Evolutionary conservation across 2,329 filamentous ascomycete species (phyloP).

Genomic region (Cytospora paraplurivora): DNA sequence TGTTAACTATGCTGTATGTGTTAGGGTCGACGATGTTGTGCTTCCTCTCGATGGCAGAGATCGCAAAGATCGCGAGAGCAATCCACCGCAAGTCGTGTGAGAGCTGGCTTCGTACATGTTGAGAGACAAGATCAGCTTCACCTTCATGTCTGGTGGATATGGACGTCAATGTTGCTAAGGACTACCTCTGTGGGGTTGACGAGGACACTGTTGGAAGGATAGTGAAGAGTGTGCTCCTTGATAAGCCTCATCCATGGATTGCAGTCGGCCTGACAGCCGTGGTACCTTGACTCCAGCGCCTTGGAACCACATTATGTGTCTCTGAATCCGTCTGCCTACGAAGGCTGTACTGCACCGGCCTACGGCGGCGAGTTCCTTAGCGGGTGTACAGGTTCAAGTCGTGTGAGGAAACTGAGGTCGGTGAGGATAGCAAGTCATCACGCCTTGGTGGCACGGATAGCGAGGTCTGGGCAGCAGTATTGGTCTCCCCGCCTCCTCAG

Average conservation of each 20-base stretch:
- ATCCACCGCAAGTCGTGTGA: conserved; percentile 70
- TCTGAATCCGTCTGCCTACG: conserved; percentile 37
- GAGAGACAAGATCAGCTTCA: conserved; percentile 32
- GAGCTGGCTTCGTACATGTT: conserved; percentile 64
- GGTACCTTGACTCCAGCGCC: conserved; percentile 30
- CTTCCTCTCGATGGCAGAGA: conserved; percentile 60
- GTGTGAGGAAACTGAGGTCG: conserved; percentile 17
- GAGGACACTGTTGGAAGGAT: conserved; percentile 6
- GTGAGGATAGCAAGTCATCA: neutral
- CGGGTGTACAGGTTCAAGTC: conserved; percentile 22
- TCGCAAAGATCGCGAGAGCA: conserved; percentile 60
- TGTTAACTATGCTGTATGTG: conserved; percentile 62
- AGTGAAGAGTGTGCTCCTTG: conserved; percentile 6
- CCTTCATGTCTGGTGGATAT: conserved; percentile 28
- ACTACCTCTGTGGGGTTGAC: conserved; percentile 1
- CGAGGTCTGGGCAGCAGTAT: conserved; percentile 12
- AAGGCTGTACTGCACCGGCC: conserved; percentile 33
- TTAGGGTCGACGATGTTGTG: conserved; percentile 55
- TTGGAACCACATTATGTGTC: conserved; percentile 31
- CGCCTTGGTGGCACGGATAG: neutral
- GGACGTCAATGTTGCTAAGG: conserved; percentile 26
- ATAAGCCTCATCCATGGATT: conserved; percentile 22
- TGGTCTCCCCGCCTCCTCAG: conserved; percentile 1
- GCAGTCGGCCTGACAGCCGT: conserved; percentile 26
- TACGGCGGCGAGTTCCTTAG: conserved; percentile 26